Percentiles rank a stretch among this genome's conserved stretches.
These are phyloP conservation scores for Colletotrichum endophyticum DNA, from an alignment of 2,329 filamentous ascomycete species.

Conservation along the genomic window DNA sequence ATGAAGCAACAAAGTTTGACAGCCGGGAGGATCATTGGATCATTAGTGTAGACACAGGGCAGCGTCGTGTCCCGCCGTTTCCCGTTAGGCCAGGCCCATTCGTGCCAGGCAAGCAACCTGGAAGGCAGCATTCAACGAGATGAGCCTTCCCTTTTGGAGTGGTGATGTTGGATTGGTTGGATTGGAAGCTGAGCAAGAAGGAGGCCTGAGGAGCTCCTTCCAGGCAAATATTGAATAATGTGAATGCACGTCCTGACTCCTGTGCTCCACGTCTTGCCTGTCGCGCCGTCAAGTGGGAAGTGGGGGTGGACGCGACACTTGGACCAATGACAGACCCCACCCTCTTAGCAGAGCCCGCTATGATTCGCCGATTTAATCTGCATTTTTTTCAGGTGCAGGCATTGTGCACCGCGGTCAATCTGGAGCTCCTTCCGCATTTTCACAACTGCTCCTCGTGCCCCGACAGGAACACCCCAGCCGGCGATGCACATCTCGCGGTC, in stretches of 20 bases:
- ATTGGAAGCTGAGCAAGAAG: neutral
- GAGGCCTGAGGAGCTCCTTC: neutral
- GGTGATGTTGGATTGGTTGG: neutral
- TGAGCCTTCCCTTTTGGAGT: neutral
- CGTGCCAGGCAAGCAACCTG: neutral
- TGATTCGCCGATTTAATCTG: neutral
- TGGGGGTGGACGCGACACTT: neutral
- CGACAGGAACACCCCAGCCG: neutral
- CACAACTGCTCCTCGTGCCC: neutral
- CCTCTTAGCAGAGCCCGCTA: neutral
- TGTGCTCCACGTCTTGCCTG: neutral
- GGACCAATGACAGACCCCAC: neutral
- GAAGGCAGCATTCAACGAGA: neutral
- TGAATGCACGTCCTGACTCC: neutral
- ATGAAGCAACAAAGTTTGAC: neutral
- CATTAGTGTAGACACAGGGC: neutral
- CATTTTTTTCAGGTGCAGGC: neutral
- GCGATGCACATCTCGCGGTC: neutral
- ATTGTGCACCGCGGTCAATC: neutral
- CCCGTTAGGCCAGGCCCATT: neutral
- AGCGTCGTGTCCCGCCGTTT: neutral
- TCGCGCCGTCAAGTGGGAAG: neutral
- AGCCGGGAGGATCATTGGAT: neutral
- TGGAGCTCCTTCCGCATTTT: neutral
- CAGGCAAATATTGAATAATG: neutral